Evolutionary conservation across 225 moss, liverwort and hornwort species (phyloP), one percentile per base, ranked within the genome.

Genomic region (Lunularia cruciata): DNA sequence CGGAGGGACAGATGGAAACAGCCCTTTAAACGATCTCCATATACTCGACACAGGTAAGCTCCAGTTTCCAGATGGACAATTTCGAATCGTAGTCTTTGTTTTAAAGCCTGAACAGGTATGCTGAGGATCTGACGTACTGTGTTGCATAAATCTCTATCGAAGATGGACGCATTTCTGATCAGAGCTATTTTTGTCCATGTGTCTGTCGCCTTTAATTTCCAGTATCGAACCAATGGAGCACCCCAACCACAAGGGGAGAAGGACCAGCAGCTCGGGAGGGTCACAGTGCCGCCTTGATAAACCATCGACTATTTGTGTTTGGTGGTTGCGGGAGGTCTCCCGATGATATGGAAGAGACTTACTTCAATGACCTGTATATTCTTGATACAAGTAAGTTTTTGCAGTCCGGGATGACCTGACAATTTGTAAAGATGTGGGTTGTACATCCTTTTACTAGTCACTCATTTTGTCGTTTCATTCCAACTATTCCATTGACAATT

Each of bases 271-370:
- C 93, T 18, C 86, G 93, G 30, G 98, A 98, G 77, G 98, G 98
- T 19, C 98, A 98, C 77, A 89, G 91, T 74, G 89, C 93, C 31
- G 91, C 98, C 47, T 85, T 89, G 23, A 88, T 98, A 64, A 88
- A 91, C 37, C 68, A 65, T 4, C 88, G 89, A 40, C 78, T 98
- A 72, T 91, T 89, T 57, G 78, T 93, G 70, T 98, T 98, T 80
- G 98, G 98, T 38, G 98, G 98, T 60, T 98, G 98, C 61, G 98
- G 98, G 28, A 98, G 87, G 83, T 75, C 85, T 35, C 89, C 86
- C 12, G 93, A 98, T 75, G 90, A 87, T 37, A 82, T 86, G 51
- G 89, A 98, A 74, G 98, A 93, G 77, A 85, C 89, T 11, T 98
- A 98, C 52, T 95, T 88, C 71, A 98, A 98, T n/a, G 98, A 98